Percentiles rank a stretch among this genome's conserved stretches.
Evolutionary conservation across 306 rosid genomes (phyloP).

Genomic region (Pyrus communis): DNA sequence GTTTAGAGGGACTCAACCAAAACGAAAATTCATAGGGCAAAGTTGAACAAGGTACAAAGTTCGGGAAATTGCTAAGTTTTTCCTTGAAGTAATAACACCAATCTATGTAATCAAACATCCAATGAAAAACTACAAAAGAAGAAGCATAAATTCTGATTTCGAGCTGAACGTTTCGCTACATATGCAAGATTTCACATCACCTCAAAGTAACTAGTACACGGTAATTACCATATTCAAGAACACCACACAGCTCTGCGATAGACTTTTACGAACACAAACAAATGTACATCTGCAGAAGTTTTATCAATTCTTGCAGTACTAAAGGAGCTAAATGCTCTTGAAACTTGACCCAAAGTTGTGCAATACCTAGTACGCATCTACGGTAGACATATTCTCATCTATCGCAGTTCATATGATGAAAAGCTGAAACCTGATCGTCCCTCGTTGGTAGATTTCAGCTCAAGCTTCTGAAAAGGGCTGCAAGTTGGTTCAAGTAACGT

Average conservation of each 20-base stretch:
- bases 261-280: slow-evolving; percentile 1
- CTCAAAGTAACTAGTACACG: not conserved
- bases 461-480: slow-evolving; percentile 98
- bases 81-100: not conserved
- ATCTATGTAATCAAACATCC: not conserved
- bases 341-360: not conserved
- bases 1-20: not conserved
- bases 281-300: not conserved
- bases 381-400: not conserved
- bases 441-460: slow-evolving; percentile 79
- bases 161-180: not conserved
- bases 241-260: not conserved
- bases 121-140: not conserved
- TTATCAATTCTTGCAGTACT: slow-evolving; percentile 3
- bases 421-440: slow-evolving; percentile 84
- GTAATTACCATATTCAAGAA: not conserved
- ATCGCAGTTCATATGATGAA: slow-evolving; percentile 75
- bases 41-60: not conserved
- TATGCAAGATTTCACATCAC: not conserved
- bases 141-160: not conserved
- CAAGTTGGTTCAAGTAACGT: slow-evolving; percentile 27
- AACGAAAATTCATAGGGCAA: not conserved
- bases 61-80: not conserved
- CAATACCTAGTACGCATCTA: not conserved
- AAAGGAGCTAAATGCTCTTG: not conserved